Evolutionary conservation across 2,329 filamentous ascomycete genomes (phyloP), one percentile per base, ranked within the genome.

Genomic region (Exophiala sp.): DNA sequence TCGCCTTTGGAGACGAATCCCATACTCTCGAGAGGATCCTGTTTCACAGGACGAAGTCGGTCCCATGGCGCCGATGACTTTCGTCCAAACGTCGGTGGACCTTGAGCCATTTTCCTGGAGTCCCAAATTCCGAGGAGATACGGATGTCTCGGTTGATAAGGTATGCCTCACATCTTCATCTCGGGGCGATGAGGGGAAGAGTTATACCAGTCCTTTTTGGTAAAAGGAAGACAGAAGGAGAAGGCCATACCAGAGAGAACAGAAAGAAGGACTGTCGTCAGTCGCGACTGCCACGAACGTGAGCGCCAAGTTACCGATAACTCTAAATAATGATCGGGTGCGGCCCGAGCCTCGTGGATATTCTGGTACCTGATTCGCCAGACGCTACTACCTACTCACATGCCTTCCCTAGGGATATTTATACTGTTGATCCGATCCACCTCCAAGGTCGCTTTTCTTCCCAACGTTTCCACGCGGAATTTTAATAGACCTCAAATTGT

Each of bases 1-100:
- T 97, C 91, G 45, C 91, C 91, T 65, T 95, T 96, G 1, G 89
- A 95, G 3, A 88, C 88, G 58, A 95, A 76, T 1, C 91, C 90
- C 59, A 94, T 85, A 53, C 75, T 78, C 60, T 94, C 86, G 22
- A 97, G 73, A 11, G 86, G 80, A 66, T 96, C 89, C 50, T 81
- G 72, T 38, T 84, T 80, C 53, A 83, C 77, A 10, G 86, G 84
- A 66, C 85, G 89, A 57, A 94, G 72, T 56, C 86, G 77, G 52
- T 78, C 80, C 81, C 84, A 87, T 48, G 59, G 57, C 23, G 56
- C 46, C 22, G 57, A 56, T 2, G 57, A 56, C 43, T 59, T 61
- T n/a, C 59, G 52, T 16, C 48, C 48, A 3, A 55, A 35, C 2
- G 45, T 18, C 7, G 58, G 53, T 14, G 50, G 53, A 18, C 30